These are phyloP conservation scores for Aureobasidium vineae DNA, from an alignment of 2,329 filamentous ascomycete species.

Conservation along the genomic window DNA sequence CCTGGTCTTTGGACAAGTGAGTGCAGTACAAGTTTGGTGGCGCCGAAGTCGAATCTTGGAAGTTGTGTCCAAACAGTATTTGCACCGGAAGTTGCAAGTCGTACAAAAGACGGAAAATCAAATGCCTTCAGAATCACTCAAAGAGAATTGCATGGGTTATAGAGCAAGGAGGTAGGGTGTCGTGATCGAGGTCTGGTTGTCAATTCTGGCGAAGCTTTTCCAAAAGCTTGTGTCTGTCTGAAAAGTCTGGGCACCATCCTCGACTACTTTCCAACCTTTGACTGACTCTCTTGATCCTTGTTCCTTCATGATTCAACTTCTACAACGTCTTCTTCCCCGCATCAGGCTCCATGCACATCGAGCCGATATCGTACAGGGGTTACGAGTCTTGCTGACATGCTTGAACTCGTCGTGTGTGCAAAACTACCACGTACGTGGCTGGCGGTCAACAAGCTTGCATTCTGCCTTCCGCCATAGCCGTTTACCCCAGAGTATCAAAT, in stretches of 20 bases:
- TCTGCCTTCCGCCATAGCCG: slow-evolving; percentile 8
- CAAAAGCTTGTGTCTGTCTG: neutral
- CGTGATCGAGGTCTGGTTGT: too few species aligned
- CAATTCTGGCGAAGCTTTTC: neutral
- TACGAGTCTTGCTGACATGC: slow-evolving; percentile 1
- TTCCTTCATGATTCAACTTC: neutral
- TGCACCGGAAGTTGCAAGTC: too few species aligned
- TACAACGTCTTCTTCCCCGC: neutral
- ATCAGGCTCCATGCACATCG: neutral
- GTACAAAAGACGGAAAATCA: too few species aligned
- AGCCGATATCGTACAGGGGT: neutral
- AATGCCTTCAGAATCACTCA: too few species aligned
- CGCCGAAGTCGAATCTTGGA: too few species aligned
- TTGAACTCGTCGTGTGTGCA: neutral
- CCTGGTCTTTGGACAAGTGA: too few species aligned
- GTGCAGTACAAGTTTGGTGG: too few species aligned
- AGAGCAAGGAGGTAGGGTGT: too few species aligned
- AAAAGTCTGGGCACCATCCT: neutral
- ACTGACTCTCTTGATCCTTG: neutral
- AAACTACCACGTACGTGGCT: neutral
- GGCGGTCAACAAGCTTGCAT: neutral
- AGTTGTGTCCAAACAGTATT: too few species aligned
- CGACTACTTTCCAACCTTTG: neutral
- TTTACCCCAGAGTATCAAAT: neutral
- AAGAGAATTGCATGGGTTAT: too few species aligned